Evolutionary conservation across 768 basidiomycete species (phyloP), one percentile per base, ranked within the genome.

Genomic region (Candolleomyces aberdarensis): DNA sequence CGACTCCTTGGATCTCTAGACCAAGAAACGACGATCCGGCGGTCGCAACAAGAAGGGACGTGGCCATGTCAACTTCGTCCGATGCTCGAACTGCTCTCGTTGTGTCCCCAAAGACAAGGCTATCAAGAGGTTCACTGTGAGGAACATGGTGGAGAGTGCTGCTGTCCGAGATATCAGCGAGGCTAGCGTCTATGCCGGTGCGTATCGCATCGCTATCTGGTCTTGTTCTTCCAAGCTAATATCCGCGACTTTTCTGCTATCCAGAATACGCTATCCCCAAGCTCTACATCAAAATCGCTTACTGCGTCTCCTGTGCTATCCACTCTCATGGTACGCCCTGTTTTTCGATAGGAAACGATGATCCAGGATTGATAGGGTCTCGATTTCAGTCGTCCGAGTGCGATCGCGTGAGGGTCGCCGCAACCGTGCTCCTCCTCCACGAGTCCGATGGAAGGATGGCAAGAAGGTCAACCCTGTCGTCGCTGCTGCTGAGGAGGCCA

Each of bases 111-210:
- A 98, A 85, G 96, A 98, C 84, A 98, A 98, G 86, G 96, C 96
- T 67, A 97, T 98, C 89, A 97, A 97, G 83, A 85, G 97, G 56
- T 96, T 96, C 86, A 97, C 96, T 43, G 96, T 98, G 72, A 88
- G 95, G 79, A 99, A 99, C 87, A 98, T 98, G 93, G 95, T 99
- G 61, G 96, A 98, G 85, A 92, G 92, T 72, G 97, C 97, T 49
- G 96, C 96, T 58, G 93, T 98, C 68, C 85, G 96, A 65, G 97
- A 99, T 81, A 91, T 99, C 74, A 92, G 89, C 73, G 97, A 98
- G 70, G 95, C 96, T 46, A 91, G 88, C 70, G 89, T 98, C 63
- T 99, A 98, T 80, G 77, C 81, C 61, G 94, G 94, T 95, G 69
- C 66, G 87, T 79, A 22, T 47, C 15, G 26, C 47, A 17, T 52